Evolutionary conservation across 106 monocot genomes (phyloP).

Genomic region (Dendrobium officinale): DNA sequence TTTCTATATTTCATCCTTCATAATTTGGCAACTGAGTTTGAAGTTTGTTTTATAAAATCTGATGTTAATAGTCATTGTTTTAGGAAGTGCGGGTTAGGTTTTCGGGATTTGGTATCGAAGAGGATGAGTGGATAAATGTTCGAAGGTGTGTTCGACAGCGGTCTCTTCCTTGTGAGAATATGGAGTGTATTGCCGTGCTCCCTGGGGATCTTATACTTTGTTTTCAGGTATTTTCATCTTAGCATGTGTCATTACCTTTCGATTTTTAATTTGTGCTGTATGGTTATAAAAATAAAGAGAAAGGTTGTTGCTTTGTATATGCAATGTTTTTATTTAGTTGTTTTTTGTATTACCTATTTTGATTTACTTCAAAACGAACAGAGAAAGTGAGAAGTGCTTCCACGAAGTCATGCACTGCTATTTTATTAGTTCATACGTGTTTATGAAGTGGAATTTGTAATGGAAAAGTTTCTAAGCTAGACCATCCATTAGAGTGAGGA

Average conservation of each 20-base stretch:
- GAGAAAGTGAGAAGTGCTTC: not conserved
- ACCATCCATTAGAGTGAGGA: not conserved
- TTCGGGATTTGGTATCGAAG: slow-evolving; percentile 85
- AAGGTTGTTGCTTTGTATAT: not conserved
- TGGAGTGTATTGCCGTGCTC: slow-evolving; percentile 85
- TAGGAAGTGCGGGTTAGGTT: slow-evolving; percentile 92
- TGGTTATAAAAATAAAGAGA: not conserved
- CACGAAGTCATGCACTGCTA: not conserved
- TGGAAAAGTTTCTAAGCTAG: too few relatives aligned
- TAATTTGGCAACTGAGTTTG: not conserved
- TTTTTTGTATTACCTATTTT: not conserved
- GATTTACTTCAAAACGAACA: not conserved
- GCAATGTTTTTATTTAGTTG: not conserved
- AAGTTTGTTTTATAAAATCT: not conserved
- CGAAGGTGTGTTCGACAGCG: slow-evolving; percentile 72
- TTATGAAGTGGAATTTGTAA: not conserved
- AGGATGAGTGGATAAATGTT: slow-evolving; percentile 96
- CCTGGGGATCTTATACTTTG: slow-evolving; percentile 96
- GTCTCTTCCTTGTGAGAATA: slow-evolving; percentile 92
- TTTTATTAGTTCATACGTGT: not conserved
- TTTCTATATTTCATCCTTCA: not conserved
- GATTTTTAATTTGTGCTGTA: not conserved
- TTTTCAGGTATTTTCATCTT: slow-evolving; percentile 62
- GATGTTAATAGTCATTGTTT: slow-evolving; percentile 11
- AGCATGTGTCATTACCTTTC: not conserved